Percentiles rank a stretch among this genome's conserved stretches.
Conservation (phyloP, 2,329 filamentous ascomycete genomes). For the Pseudopithomyces chartarum region DNA sequence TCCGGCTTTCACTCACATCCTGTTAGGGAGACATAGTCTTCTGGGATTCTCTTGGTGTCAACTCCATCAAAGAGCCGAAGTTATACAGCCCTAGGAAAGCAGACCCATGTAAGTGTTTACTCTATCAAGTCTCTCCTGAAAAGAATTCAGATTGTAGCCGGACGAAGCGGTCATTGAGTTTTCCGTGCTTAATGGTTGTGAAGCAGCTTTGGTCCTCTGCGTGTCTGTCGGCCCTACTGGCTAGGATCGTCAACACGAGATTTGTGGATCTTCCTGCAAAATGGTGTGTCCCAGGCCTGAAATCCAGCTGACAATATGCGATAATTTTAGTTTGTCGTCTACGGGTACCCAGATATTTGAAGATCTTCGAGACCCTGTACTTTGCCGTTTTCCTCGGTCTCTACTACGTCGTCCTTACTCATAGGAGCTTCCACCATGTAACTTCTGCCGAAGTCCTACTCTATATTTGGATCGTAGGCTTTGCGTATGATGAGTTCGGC, state of each 20-base stretch:
- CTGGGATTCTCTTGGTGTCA: conserved; percentile 77
- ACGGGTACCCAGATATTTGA: conserved; percentile 81
- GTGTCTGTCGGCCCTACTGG: no score
- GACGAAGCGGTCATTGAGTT: no score
- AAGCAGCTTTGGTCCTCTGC: no score
- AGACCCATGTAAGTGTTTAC: conserved; percentile 26
- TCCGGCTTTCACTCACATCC: neutral
- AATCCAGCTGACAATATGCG: neutral
- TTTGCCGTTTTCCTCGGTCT: conserved; percentile 76
- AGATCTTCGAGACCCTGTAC: conserved; percentile 82
- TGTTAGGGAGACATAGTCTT: conserved; percentile 79
- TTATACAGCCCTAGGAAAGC: conserved; percentile 67
- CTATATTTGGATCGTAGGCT: conserved; percentile 85
- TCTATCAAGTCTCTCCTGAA: no score
- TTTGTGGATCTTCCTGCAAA: neutral
- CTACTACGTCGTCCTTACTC: conserved; percentile 85
- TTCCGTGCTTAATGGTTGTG: no score
- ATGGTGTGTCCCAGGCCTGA: neutral
- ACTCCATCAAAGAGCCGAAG: conserved; percentile 75
- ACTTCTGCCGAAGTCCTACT: conserved; percentile 73
- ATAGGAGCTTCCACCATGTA: conserved; percentile 69
- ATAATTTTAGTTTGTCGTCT: conserved; percentile 67
- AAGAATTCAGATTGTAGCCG: no score
- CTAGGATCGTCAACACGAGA: no score
- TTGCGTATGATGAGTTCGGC: conserved; percentile 77